These are phyloP conservation scores for Aspergillus transmontanensis DNA, from an alignment of 2,329 filamentous ascomycete genomes.

Conservation along the genomic window DNA sequence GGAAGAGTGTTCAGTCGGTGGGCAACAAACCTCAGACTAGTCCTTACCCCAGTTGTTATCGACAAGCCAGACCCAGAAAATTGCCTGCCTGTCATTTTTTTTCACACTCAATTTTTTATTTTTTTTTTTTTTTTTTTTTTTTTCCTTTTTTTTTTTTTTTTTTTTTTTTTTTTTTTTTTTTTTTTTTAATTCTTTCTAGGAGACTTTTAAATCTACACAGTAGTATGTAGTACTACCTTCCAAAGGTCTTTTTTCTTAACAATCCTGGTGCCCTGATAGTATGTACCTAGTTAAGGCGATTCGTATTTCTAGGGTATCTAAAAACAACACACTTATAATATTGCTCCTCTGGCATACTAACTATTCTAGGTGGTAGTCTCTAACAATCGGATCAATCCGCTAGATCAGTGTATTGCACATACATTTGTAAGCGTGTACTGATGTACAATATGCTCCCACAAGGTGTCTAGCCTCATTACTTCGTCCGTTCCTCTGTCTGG, in stretches of 20 bases:
- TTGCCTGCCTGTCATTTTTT: slow-evolving; percentile 3
- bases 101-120: not conserved
- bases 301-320: not conserved
- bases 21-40: slow-evolving; percentile 8
- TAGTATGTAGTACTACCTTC: not conserved
- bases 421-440: not conserved
- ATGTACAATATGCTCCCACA: not conserved
- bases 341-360: not conserved
- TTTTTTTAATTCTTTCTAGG: not conserved
- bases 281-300: not conserved
- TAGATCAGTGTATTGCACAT: not conserved
- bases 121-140: not conserved
- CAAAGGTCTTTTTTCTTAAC: not conserved
- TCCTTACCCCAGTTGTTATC: slow-evolving; percentile 4
- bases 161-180: no score
- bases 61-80: slow-evolving; percentile 5
- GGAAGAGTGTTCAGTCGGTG: slow-evolving; percentile 8
- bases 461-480: not conserved
- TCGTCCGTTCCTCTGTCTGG: not conserved
- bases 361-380: not conserved
- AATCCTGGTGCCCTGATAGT: not conserved
- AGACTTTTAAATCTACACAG: not conserved
- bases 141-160: not conserved
- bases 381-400: not conserved
- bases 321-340: not conserved